Base-by-base conservation (phyloP, 2,329 filamentous ascomycete species). In the Talaromyces sp. region DNA sequence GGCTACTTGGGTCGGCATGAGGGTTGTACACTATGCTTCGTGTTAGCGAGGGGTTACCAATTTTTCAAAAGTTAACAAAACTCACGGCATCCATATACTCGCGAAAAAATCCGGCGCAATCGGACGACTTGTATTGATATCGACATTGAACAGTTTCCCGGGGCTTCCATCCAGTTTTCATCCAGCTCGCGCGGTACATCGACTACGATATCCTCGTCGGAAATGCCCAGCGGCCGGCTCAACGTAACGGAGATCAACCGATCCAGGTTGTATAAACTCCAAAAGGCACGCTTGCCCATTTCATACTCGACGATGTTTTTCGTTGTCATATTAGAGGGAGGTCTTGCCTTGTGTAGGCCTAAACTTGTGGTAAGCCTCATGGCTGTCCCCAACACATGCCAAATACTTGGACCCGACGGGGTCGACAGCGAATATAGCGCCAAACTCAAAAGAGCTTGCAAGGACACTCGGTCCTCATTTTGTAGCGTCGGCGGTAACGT, bases 201-300 rank as follows among this genome's bases (percentile, higher is more conserved):
- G 18, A 78, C 73, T 33, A 70, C 74, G 61, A 79, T 78, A 57
- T 78, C 76, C 40, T 78, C 73, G 61, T 79, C 76, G 4, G 76
- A 69, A 50, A 79, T 74, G 3, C 76, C 76, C 14, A 78, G 61
- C 3, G 76, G 76, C 30, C 76, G 72, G 14, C 74, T 74, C 0
- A 79, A 63, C 0, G 76, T 78, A 30, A 73, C 73, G 0, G 76
- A 73, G 51, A 76, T 76, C 31, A 77, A 68, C 23, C 76, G 71
- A 57, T 79, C 76, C 2, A 79, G 69, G n/a, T 78, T 78, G 61
- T 79, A 78, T 7, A 77, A 67, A 65, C 75, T 76, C 76, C 76
- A 79, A 62, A 79, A 79, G 1, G 73, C 74, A n/a, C 76, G 73
- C 60, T 77, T 78, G 2, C 72, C 66, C 70, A 78, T 74, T 58